Conservation (phyloP, 1,139 yeast genomes). For the Suhomyces maxii region DNA sequence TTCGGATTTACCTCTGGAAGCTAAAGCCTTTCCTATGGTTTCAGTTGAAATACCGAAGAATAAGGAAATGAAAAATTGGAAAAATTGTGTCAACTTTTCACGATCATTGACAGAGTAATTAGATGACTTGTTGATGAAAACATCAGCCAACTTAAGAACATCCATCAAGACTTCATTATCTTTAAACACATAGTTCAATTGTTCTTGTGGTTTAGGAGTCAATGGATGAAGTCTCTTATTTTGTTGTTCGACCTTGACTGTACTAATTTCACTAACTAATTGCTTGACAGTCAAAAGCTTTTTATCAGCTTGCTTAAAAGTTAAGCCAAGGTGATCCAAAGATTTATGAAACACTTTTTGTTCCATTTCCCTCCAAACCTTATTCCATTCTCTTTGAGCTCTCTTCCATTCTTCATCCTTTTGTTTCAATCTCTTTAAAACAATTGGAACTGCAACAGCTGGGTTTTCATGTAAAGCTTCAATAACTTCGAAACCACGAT, state of each 20-base stretch:
- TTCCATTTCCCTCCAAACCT: conserved; percentile 98
- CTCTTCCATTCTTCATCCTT: conserved; percentile 99
- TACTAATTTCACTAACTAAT: conserved; percentile 85
- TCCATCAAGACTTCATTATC: conserved; percentile 76
- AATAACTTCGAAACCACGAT: conserved; percentile 92
- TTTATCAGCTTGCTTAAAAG: conserved; percentile 95
- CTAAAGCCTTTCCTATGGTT: conserved; percentile 27
- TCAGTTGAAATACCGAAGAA: conserved; percentile 60
- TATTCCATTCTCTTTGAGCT: conserved; percentile 98
- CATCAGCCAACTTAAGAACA: conserved; percentile 64
- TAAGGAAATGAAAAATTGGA: conserved; percentile 66
- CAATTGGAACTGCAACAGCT: conserved; percentile 91
- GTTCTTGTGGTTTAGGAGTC: conserved; percentile 83
- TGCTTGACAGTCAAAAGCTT: conserved; percentile 88
- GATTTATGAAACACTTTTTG: conserved; percentile 93
- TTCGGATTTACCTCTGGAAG: conserved; percentile 20
- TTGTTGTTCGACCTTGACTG: conserved; percentile 87
- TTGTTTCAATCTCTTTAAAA: conserved; percentile 86
- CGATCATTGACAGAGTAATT: conserved; percentile 81
- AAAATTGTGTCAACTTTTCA: conserved; percentile 70
- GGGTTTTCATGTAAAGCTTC: conserved; percentile 96
- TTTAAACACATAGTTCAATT: conserved; percentile 64
- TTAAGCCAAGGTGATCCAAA: conserved; percentile 89
- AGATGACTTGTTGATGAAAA: conserved; percentile 68
- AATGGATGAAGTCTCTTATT: conserved; percentile 77